Evolutionary conservation across 2,329 filamentous ascomycete species (phyloP).

Genomic region (Ophiostoma ips): DNA sequence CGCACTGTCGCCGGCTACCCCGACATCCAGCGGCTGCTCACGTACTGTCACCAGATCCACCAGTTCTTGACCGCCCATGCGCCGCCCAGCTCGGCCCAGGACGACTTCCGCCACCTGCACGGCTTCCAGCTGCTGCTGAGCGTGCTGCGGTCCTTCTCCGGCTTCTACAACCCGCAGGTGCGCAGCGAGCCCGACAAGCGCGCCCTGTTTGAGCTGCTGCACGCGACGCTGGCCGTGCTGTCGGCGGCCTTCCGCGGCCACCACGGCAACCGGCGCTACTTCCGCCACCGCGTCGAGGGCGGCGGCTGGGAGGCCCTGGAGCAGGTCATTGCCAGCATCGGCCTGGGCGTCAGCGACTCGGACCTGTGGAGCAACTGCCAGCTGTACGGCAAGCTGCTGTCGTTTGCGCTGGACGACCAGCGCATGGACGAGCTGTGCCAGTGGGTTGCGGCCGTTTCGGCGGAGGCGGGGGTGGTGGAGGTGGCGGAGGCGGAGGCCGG

Average conservation of each 20-base stretch:
- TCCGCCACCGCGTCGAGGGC: slow-evolving; percentile 58
- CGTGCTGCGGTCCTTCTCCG: slow-evolving; percentile 55
- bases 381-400: slow-evolving; percentile 68
- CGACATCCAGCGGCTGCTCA: slow-evolving; percentile 32
- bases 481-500: not conserved
- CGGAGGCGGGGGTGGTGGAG: not conserved
- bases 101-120: slow-evolving; percentile 67
- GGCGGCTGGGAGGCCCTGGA: slow-evolving; percentile 70
- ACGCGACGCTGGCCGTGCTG: slow-evolving; percentile 58
- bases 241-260: slow-evolving; percentile 65
- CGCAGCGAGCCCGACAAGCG: slow-evolving; percentile 48
- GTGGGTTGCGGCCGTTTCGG: slow-evolving; percentile 20
- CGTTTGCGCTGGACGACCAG: slow-evolving; percentile 69
- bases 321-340: slow-evolving; percentile 54
- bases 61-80: slow-evolving; percentile 41
- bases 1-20: slow-evolving; percentile 28
- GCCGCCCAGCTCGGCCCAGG: slow-evolving; percentile 43
- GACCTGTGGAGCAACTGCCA: slow-evolving; percentile 57
- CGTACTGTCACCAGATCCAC: slow-evolving; percentile 49
- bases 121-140: slow-evolving; percentile 66
- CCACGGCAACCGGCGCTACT: slow-evolving; percentile 77
- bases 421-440: slow-evolving; percentile 56
- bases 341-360: slow-evolving; percentile 48
- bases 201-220: slow-evolving; percentile 53
- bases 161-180: slow-evolving; percentile 58